Evolutionary conservation across 2,329 filamentous ascomycete genomes (phyloP).

Genomic region (Colletotrichum limetticola): DNA sequence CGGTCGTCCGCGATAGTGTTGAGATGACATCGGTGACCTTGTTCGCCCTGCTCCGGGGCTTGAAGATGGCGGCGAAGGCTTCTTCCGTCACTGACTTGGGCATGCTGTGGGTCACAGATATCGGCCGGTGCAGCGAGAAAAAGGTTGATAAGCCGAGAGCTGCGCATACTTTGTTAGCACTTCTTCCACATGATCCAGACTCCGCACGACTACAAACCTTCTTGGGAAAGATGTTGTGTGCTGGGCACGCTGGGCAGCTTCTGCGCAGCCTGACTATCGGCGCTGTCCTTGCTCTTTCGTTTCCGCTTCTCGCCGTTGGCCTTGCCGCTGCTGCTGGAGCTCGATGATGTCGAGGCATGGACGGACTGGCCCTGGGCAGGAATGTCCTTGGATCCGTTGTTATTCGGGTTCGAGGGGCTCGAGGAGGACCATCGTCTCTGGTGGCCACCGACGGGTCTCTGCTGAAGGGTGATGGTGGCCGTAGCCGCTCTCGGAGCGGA

Average conservation of each 20-base stretch:
- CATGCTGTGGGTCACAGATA: constrained; percentile 86
- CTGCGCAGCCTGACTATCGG: constrained; percentile 56
- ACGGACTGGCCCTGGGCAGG: constrained; percentile 59
- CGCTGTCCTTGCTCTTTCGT: constrained; percentile 66
- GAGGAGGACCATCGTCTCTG: constrained; percentile 70
- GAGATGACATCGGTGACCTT: constrained; percentile 72
- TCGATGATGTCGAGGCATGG: constrained; percentile 56
- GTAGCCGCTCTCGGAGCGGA: constrained; percentile 52
- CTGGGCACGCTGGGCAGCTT: constrained; percentile 80
- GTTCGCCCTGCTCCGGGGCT: constrained; percentile 60
- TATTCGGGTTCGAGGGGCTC: constrained; percentile 71
- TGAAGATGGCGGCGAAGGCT: constrained; percentile 87
- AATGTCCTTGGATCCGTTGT: constrained; percentile 64
- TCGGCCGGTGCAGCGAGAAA: constrained; percentile 95
- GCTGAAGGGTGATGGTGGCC: constrained; percentile 43
- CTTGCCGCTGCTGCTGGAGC: constrained; percentile 54
- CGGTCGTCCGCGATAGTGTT: constrained; percentile 70
- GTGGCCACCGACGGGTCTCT: constrained; percentile 45
- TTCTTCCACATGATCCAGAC: neutral
- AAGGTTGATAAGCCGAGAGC: constrained; percentile 91
- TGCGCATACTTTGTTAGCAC: constrained; percentile 53
- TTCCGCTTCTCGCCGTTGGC: constrained; percentile 64
- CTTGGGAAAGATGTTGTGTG: constrained; percentile 76
- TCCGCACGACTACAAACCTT: constrained; percentile 59
- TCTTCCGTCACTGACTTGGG: constrained; percentile 77